Percentiles rank a stretch among this genome's conserved stretches.
Conservation (phyloP, 768 basidiomycete species). For the Boletus rex-veris region DNA sequence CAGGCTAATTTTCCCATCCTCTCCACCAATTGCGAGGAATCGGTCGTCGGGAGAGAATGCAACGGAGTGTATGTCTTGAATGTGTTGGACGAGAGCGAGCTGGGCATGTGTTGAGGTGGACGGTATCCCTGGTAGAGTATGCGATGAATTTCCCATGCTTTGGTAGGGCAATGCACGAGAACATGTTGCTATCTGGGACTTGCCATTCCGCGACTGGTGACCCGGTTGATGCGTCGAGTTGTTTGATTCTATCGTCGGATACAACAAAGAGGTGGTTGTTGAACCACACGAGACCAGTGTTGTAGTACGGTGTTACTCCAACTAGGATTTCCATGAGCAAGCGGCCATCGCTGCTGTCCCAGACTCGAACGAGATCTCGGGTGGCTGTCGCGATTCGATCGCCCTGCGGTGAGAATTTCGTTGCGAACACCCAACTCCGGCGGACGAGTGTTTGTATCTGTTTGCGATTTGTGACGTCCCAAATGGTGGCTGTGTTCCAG, state of each 20-base stretch:
- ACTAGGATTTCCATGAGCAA: too few species aligned
- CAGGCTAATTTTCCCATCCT: neutral
- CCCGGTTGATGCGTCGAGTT: neutral
- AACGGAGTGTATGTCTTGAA: neutral
- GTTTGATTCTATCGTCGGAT: too few species aligned
- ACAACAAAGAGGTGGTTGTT: too few species aligned
- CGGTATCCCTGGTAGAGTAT: too few species aligned
- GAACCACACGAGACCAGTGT: neutral
- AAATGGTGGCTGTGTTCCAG: neutral
- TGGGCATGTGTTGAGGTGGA: neutral
- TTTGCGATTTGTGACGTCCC: neutral
- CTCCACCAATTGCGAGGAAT: neutral
- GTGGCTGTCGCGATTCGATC: too few species aligned
- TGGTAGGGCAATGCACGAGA: too few species aligned
- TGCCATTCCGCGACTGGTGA: neutral
- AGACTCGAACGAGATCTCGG: rapidly evolving
- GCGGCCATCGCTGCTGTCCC: too few species aligned
- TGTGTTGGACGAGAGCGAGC: neutral
- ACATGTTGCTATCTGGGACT: neutral
- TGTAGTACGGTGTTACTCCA: neutral
- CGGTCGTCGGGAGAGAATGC: neutral
- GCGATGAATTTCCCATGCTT: too few species aligned
- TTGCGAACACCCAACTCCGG: neutral
- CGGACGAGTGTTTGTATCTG: neutral
- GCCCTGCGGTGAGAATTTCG: neutral